Base-by-base conservation (phyloP, 2,329 filamentous ascomycete species). In the Monilinia aucupariae region DNA sequence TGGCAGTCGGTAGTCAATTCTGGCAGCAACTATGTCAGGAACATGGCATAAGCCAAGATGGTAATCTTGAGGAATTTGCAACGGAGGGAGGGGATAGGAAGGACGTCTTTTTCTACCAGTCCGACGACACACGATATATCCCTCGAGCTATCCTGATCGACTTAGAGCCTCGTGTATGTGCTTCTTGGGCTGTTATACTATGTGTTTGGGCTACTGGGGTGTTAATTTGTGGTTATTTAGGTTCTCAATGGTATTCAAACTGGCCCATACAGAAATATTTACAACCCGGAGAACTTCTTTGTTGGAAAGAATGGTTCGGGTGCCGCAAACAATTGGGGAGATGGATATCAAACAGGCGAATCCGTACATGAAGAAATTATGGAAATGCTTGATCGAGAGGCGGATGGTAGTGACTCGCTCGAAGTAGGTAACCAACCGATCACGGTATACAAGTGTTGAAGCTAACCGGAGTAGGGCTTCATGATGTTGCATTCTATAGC, bases 211-310 rank as follows among this genome's bases (percentile, higher is more conserved):
- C 27, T 12, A 25, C 22, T n/a, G 27, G 39, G 4, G 15, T 56
- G 20, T 53, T 67, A 55, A 66, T 63, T n/a, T 41, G 48, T 51
- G 47, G 39, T 41, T 47, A 7, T 67, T 22, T 67, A 84, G 87
- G 89, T 97, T 67, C 89, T 99, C 73, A 90, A 97, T 74, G 81
- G 86, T 66, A 99, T 99, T 70, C 93, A 97, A 78, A 89, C 88
- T 12, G 92, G 94, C 1, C 88, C 92, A 0, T 99, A 99, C 81
- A 91, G 89, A 76, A 97, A 99, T 76, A 99, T 99, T 65, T 99
- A 99, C 84, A 99, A 99, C 75, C 94, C 94, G 0, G 94, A 99
- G 77, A 99, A 99, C 80, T 97, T 97, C 78, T 99, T 96, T 75
- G 86, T 97, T 60, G 91, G 93, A 71, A 96, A 96, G 75, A 89